Evolutionary conservation across 1,284 basidiomycete genomes (phyloP).

Genomic region (Ceratobasidium sp.): DNA sequence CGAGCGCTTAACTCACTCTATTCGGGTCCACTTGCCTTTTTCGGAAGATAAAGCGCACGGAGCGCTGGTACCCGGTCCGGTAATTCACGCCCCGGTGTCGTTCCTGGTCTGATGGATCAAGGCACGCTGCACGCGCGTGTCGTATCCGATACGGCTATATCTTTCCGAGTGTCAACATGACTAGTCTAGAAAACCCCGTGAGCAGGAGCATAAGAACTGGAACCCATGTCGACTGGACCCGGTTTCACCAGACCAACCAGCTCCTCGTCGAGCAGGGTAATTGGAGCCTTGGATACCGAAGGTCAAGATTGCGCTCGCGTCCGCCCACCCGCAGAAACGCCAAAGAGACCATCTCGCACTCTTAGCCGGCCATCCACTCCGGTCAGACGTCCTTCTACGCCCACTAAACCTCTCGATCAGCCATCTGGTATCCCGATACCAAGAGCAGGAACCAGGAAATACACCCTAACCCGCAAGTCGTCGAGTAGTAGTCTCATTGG

Average conservation of each 20-base stretch:
- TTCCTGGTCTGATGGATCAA: not conserved
- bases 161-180: not conserved
- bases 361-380: not conserved
- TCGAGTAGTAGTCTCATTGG: not conserved
- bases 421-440: not conserved
- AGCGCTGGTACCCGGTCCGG: not conserved
- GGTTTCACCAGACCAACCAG: not conserved
- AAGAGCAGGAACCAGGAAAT: not conserved
- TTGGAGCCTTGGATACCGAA: not conserved
- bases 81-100: not conserved
- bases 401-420: not conserved
- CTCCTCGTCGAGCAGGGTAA: not conserved
- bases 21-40: not conserved
- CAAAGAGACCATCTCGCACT: not conserved
- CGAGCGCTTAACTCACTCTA: not conserved
- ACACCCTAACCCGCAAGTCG: not conserved
- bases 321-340: not conserved
- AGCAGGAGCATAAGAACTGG: not conserved
- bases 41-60: not conserved
- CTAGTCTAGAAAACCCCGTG: not conserved
- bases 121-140: not conserved
- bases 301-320: slow-evolving; percentile 1
- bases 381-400: not conserved
- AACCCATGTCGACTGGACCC: not conserved
- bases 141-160: not conserved